A percentile compares a stretch with the other conserved stretches of the same genome.
Conservation (phyloP, 1,284 basidiomycete genomes). For the Amylostereum chailletii region DNA sequence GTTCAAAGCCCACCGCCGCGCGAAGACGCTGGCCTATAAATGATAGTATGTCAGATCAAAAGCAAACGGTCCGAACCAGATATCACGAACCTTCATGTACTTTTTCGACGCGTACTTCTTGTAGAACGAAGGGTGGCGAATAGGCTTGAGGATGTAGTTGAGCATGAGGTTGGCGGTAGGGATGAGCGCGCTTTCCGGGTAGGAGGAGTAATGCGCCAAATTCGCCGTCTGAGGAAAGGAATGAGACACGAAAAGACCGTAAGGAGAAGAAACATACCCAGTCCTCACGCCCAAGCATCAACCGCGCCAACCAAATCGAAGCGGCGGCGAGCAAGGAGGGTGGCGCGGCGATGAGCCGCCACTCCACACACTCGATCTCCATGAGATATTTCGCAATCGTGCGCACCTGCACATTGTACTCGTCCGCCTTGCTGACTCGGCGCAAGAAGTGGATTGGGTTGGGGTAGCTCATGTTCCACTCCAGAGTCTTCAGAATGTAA, state of each 20-base stretch:
- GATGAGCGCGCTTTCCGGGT: constrained; percentile 77
- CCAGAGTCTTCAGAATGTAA: constrained; percentile 86
- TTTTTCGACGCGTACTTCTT: constrained; percentile 82
- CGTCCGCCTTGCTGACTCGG: constrained; percentile 92
- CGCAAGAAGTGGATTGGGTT: constrained; percentile 92
- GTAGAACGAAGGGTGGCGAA: constrained; percentile 69
- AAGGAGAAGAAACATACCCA: constrained; percentile 56
- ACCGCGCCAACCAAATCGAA: constrained; percentile 84
- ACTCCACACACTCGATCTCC: constrained; percentile 87
- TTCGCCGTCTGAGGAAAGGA: constrained; percentile 59
- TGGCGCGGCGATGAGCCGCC: constrained; percentile 72
- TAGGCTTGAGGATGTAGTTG: constrained; percentile 79
- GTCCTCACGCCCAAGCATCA: constrained; percentile 75
- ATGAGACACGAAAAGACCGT: neutral
- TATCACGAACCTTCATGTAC: constrained; percentile 65
- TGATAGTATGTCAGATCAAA: constrained; percentile 5
- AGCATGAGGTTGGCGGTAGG: constrained; percentile 91
- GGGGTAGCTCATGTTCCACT: constrained; percentile 89
- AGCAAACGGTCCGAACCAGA: neutral
- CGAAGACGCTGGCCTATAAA: constrained; percentile 47
- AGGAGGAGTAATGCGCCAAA: constrained; percentile 87
- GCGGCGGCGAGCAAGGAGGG: constrained; percentile 88
- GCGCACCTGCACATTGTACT: constrained; percentile 86
- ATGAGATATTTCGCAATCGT: constrained; percentile 92
- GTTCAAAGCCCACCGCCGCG: constrained; percentile 54